A percentile compares a stretch with the other conserved stretches of the same genome.
These are phyloP conservation scores for Reutealis trisperma DNA, from an alignment of 345 rosid species.

Conservation along the genomic window DNA sequence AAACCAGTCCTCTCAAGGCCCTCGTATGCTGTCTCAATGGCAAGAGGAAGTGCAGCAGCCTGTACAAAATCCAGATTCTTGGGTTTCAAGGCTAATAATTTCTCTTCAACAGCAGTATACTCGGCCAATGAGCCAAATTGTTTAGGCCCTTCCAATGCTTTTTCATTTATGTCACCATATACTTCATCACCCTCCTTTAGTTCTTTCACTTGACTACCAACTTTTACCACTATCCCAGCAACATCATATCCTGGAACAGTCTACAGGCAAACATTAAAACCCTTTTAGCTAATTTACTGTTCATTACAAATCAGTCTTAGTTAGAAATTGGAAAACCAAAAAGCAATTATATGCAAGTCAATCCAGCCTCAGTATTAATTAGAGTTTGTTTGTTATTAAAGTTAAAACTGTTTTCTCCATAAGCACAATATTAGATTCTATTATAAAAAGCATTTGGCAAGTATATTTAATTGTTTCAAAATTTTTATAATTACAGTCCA, in stretches of 20 bases:
- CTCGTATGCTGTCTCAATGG: conserved; percentile 81
- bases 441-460: no score
- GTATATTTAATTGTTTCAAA: no score
- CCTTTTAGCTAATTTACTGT: neutral
- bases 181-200: conserved; percentile 87
- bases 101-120: conserved; percentile 88
- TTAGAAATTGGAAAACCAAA: neutral
- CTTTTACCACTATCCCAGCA: conserved; percentile 82
- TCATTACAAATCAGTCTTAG: neutral
- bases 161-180: conserved; percentile 88
- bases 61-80: conserved; percentile 72
- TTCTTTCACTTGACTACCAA: conserved; percentile 69
- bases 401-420: no score
- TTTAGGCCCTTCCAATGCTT: conserved; percentile 87
- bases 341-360: no score
- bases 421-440: no score
- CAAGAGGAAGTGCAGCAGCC: conserved; percentile 92
- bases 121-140: conserved; percentile 88
- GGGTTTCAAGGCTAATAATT: conserved; percentile 75
- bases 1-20: conserved; percentile 81
- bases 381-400: no score
- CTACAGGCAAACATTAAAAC: conserved; percentile 37
- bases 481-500: no score
- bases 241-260: conserved; percentile 97
- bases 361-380: no score